Percentiles rank a stretch among this genome's conserved stretches.
Evolutionary conservation across 371 early-diverging fungal species (phyloP).

Genomic region (Syncephalastrum sp.): DNA sequence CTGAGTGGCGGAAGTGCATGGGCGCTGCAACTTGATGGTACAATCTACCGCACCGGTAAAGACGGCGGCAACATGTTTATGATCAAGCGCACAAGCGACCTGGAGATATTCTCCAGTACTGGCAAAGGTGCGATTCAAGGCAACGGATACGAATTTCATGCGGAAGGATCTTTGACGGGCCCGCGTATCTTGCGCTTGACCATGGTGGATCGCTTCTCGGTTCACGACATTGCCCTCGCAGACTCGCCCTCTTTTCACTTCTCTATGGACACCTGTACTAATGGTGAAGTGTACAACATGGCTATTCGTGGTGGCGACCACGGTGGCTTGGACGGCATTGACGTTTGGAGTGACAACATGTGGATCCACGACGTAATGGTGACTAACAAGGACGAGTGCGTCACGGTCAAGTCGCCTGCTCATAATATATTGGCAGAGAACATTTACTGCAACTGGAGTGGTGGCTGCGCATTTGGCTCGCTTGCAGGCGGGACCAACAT

Average conservation of each 20-base stretch:
- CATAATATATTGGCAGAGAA: constrained; percentile 6
- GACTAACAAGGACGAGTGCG: constrained; percentile 8
- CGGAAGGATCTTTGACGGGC: neutral
- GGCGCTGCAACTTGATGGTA: constrained; percentile 8
- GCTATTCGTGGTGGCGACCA: constrained; percentile 5
- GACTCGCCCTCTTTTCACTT: constrained; percentile 5
- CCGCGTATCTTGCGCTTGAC: constrained; percentile 7
- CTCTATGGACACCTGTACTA: constrained; percentile 6
- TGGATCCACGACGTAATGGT: constrained; percentile 9
- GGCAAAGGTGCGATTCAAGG: constrained; percentile 8
- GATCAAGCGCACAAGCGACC: constrained; percentile 8
- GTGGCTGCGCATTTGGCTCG: constrained; percentile 5
- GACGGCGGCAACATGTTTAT: constrained; percentile 8
- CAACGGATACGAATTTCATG: constrained; percentile 9
- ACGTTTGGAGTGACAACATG: constrained; percentile 8
- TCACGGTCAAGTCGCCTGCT: constrained; percentile 1
- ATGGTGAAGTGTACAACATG: constrained; percentile 8
- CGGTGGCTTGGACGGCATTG: constrained; percentile 8
- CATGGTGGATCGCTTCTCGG: constrained; percentile 8
- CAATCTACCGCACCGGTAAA: constrained; percentile 4
- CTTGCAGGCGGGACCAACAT: constrained; percentile 3
- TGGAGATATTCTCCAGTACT: constrained; percentile 5
- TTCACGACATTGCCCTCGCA: neutral
- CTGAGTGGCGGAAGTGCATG: constrained; percentile 1
- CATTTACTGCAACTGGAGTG: constrained; percentile 9